Percentiles rank a stretch among this genome's conserved stretches.
Evolutionary conservation across 441 rosid species (phyloP).

Genomic region (Adansonia grandidieri): DNA sequence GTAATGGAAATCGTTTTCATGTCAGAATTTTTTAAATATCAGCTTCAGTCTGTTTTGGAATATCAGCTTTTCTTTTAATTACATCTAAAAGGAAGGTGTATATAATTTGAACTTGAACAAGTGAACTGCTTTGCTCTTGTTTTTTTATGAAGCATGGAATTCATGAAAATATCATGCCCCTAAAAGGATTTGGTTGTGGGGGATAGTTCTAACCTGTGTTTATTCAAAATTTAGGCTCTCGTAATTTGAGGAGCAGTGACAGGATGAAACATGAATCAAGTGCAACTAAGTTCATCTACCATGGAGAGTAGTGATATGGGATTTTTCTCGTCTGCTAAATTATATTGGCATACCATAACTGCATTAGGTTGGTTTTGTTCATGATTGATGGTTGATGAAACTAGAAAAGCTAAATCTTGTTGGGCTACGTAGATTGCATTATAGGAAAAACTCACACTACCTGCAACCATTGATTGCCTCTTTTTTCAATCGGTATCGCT

Average conservation of each 20-base stretch:
- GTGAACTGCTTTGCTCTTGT: not conserved
- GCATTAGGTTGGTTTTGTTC: not conserved
- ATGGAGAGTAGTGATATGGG: not conserved
- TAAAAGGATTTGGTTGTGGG: not conserved
- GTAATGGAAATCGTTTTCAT: slow-evolving; percentile 42
- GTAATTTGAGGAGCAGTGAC: not conserved
- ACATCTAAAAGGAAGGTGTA: not conserved
- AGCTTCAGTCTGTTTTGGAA: not conserved
- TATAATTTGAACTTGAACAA: not conserved
- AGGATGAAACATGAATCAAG: not conserved
- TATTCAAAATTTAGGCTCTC: not conserved
- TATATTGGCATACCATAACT: not conserved
- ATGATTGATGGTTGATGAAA: not conserved
- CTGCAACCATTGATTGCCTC: not conserved
- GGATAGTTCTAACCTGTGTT: not conserved
- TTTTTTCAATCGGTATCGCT: not conserved
- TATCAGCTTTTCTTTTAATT: not conserved
- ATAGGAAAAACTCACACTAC: not conserved
- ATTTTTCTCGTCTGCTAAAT: not conserved
- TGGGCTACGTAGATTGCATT: not conserved
- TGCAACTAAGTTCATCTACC: not conserved
- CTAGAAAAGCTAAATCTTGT: not conserved
- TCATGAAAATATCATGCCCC: not conserved
- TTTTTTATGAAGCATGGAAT: not conserved
- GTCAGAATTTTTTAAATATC: not conserved